phyloP scores from a whole-genome alignment of 176 grass and related monocot species.

The Carex scoparia region DNA sequence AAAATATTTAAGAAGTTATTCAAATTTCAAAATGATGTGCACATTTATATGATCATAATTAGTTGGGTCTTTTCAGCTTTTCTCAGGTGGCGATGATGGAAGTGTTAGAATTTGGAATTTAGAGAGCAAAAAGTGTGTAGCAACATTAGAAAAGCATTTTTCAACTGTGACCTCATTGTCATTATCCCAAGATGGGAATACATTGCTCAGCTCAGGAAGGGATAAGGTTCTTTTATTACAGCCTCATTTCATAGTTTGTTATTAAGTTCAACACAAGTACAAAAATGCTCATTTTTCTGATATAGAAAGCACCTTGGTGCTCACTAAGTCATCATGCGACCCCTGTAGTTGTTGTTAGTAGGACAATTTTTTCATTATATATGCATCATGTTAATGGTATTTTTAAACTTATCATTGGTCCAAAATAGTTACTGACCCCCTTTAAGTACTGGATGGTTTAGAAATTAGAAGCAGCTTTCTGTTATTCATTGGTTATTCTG shows the following conservation, averaged over 20 bases:
- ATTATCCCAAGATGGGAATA: constrained; percentile 68
- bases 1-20: not conserved
- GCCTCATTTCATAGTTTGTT: constrained; percentile 9
- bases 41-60: not conserved
- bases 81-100: constrained; percentile 85
- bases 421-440: not conserved
- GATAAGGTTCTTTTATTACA: constrained; percentile 35
- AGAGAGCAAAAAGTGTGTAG: constrained; percentile 71
- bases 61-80: constrained; percentile 54
- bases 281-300: not conserved
- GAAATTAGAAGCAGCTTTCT: not conserved
- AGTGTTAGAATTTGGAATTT: constrained; percentile 76
- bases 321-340: not conserved
- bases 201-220: constrained; percentile 82
- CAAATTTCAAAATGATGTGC: not conserved
- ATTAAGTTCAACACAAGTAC: not conserved
- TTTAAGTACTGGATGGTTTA: not conserved
- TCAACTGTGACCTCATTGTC: constrained; percentile 74
- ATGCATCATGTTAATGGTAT: not conserved
- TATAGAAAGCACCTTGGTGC: not conserved
- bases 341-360: not conserved
- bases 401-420: not conserved
- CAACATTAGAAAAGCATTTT: constrained; percentile 73
- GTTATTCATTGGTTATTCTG: not conserved
- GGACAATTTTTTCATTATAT: not conserved